Evolutionary conservation across 768 basidiomycete species (phyloP).

Genomic region (Rhizopogon vesiculosus): DNA sequence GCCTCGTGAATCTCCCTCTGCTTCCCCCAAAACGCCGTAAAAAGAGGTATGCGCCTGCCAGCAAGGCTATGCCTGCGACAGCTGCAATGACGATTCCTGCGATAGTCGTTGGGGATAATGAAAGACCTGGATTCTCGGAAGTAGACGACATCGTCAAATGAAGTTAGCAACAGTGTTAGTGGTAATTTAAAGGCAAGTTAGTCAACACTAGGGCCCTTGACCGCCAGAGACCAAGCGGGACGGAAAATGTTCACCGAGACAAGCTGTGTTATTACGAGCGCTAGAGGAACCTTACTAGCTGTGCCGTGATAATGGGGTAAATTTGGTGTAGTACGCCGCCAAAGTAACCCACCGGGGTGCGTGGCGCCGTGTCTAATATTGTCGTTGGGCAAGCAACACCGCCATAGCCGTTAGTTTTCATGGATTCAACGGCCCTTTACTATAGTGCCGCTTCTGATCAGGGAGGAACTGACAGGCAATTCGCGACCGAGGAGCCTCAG

Average conservation of each 20-base stretch:
- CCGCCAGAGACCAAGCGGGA: not conserved
- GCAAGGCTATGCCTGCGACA: constrained; percentile 9
- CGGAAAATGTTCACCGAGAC: not conserved
- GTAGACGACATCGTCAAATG: not conserved
- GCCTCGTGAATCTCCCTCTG: constrained; percentile 11
- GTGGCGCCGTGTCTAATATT: too few species aligned
- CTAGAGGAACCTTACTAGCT: not conserved
- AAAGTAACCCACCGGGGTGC: too few species aligned
- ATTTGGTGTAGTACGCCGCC: not conserved
- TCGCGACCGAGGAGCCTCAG: too few species aligned
- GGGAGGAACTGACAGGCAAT: too few species aligned
- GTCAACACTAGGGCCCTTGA: not conserved
- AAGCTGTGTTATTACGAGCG: too few species aligned
- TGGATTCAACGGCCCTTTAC: too few species aligned
- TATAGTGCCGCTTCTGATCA: too few species aligned
- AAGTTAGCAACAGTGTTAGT: too few species aligned
- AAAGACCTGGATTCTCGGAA: not conserved
- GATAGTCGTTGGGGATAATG: constrained; percentile 7
- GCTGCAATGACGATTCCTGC: constrained; percentile 18
- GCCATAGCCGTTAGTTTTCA: too few species aligned
- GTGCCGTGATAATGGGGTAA: not conserved
- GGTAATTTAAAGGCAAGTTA: too few species aligned
- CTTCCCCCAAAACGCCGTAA: constrained; percentile 7
- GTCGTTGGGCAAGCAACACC: too few species aligned
- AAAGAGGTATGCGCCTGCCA: constrained; percentile 9